Evolutionary conservation across 192 early-diverging fungal genomes (phyloP).

Genomic region (Backusella macrospora): DNA sequence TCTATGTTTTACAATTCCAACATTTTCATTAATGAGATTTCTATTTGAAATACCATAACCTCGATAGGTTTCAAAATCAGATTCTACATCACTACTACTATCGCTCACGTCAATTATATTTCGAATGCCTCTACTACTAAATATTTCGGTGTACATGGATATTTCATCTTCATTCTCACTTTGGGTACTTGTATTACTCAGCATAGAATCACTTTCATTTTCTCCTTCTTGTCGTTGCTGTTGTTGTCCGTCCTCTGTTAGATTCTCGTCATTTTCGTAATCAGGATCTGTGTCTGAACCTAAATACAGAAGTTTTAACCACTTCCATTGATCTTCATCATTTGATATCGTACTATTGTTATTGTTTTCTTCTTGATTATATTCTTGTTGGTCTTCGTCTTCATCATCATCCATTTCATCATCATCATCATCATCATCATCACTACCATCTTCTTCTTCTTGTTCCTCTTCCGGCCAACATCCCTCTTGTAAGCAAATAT

Average conservation of each 20-base stretch:
- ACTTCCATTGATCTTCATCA: too few species aligned
- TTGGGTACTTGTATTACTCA: constrained; percentile 13
- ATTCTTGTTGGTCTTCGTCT: too few species aligned
- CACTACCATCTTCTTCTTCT: neutral
- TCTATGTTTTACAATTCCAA: constrained; percentile 19
- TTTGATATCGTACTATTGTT: too few species aligned
- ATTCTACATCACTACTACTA: constrained; percentile 18
- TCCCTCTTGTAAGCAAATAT: neutral
- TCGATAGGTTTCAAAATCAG: neutral
- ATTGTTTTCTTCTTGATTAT: too few species aligned
- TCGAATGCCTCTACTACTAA: constrained; percentile 3
- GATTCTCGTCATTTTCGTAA: neutral
- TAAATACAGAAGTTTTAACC: too few species aligned
- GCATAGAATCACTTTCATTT: constrained; percentile 10
- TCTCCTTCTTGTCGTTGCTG: neutral
- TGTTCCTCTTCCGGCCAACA: neutral
- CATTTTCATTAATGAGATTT: constrained; percentile 15
- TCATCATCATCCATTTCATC: constrained; percentile 2
- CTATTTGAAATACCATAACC: constrained; percentile 6
- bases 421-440: neutral
- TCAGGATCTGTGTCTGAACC: neutral
- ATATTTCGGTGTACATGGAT: constrained; percentile 17
- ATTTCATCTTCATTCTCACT: constrained; percentile 14
- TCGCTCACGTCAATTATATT: constrained; percentile 28
- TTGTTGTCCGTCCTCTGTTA: neutral